A percentile compares a stretch with the other conserved stretches of the same genome.
These are phyloP conservation scores for Dothidotthia symphoricarpi DNA, from an alignment of 2,329 filamentous ascomycete genomes.

Conservation along the genomic window DNA sequence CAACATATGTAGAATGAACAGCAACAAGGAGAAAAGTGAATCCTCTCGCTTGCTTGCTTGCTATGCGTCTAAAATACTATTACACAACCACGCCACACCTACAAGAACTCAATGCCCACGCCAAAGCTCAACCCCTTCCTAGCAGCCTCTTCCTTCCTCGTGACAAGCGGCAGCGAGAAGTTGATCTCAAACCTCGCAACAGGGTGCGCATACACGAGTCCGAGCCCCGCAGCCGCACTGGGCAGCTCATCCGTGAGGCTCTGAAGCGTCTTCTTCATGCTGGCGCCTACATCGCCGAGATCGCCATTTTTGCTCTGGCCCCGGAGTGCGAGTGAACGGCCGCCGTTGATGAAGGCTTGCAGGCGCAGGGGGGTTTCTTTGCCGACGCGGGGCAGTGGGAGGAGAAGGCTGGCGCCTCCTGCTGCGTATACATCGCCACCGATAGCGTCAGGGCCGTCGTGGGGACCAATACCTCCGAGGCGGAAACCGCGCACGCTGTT, in stretches of 20 bases:
- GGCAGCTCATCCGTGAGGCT: slow-evolving; percentile 75
- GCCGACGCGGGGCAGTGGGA: slow-evolving; percentile 80
- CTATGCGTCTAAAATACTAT: slow-evolving; percentile 2
- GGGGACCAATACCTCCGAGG: slow-evolving; percentile 81
- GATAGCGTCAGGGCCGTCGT: slow-evolving; percentile 79
- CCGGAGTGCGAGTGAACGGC: slow-evolving; percentile 75
- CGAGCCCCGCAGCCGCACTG: slow-evolving; percentile 81
- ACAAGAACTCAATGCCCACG: slow-evolving; percentile 96
- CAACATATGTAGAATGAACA: no score
- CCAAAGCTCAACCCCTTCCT: slow-evolving; percentile 92
- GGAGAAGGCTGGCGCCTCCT: slow-evolving; percentile 77
- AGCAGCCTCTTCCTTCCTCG: slow-evolving; percentile 78
- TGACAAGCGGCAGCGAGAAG: slow-evolving; percentile 81
- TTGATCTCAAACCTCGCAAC: slow-evolving; percentile 94
- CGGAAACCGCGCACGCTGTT: slow-evolving; percentile 94
- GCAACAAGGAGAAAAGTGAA: no score
- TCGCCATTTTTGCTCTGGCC: slow-evolving; percentile 44
- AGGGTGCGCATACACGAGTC: slow-evolving; percentile 91
- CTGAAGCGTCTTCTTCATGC: slow-evolving; percentile 31
- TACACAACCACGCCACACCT: slow-evolving; percentile 33
- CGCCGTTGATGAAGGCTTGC: slow-evolving; percentile 89
- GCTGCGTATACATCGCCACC: slow-evolving; percentile 92
- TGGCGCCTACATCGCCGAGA: slow-evolving; percentile 48
- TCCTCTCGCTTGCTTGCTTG: no score
- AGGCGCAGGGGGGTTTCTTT: slow-evolving; percentile 81